Conservation (phyloP, 768 basidiomycete species). For the Tricholoma hemisulphureum region DNA sequence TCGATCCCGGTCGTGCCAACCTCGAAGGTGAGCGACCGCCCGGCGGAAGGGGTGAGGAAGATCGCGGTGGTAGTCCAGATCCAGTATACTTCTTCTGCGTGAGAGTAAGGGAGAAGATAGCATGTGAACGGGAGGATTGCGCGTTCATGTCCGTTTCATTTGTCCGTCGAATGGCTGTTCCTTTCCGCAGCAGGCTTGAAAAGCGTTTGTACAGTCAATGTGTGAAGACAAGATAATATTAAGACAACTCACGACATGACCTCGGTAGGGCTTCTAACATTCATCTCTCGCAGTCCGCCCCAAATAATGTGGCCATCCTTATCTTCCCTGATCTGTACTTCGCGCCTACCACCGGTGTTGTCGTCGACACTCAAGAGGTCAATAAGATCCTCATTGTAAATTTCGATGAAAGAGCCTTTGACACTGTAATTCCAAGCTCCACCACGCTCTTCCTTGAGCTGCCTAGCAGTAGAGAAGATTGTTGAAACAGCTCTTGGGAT, state of each 20-base stretch:
- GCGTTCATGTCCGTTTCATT: conserved; percentile 99
- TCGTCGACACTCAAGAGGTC: conserved; percentile 85
- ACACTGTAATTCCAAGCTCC: conserved; percentile 74
- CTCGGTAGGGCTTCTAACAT: conserved; percentile 77
- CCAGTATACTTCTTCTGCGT: conserved; percentile 87
- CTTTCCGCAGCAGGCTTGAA: conserved; percentile 78
- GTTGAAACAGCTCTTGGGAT: conserved; percentile 90
- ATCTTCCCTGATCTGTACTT: conserved; percentile 95
- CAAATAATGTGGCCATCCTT: conserved; percentile 96
- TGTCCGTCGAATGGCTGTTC: conserved; percentile 87
- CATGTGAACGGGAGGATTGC: conserved; percentile 96
- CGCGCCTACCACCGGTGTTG: conserved; percentile 61
- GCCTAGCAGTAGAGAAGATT: conserved; percentile 78
- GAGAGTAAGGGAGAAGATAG: conserved; percentile 95
- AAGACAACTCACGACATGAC: conserved; percentile 80
- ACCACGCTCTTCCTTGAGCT: conserved; percentile 73
- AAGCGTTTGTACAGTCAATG: conserved; percentile 9
- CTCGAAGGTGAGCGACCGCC: conserved; percentile 74
- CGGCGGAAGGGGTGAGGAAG: conserved; percentile 74
- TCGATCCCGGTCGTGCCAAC: conserved; percentile 79
- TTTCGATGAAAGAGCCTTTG: conserved; percentile 94
- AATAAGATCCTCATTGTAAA: conserved; percentile 99
- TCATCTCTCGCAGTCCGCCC: conserved; percentile 91
- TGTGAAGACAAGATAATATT: conserved; percentile 10
- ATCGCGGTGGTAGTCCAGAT: conserved; percentile 64